These are phyloP conservation scores for Strobilomyces echinocephalus DNA, from an alignment of 768 basidiomycete genomes.

Conservation along the genomic window DNA sequence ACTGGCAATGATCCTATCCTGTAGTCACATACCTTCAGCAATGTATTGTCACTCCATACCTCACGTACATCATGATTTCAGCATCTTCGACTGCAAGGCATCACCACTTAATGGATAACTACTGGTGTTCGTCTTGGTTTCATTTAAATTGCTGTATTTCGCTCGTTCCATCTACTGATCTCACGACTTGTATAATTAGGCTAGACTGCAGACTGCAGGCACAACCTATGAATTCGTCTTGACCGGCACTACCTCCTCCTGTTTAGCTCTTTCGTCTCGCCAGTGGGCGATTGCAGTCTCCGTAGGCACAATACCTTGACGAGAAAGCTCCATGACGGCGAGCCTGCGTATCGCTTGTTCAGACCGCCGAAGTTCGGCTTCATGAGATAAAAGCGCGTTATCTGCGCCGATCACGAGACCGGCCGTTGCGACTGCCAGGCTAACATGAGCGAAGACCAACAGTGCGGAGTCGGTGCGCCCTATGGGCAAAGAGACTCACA, in stretches of 20 bases:
- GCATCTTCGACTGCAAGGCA: constrained; percentile 6
- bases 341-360: constrained; percentile 69
- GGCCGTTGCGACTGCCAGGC: constrained; percentile 47
- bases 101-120: constrained; percentile 3
- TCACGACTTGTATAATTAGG: constrained; percentile 6
- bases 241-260: constrained; percentile 5
- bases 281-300: constrained; percentile 82
- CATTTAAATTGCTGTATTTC: constrained; percentile 21
- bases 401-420: constrained; percentile 77
- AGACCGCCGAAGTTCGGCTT: constrained; percentile 56
- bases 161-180: background rate
- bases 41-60: constrained; percentile 13
- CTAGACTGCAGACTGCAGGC: too few species aligned
- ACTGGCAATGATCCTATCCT: constrained; percentile 25
- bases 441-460: background rate
- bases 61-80: constrained; percentile 11
- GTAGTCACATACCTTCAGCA: constrained; percentile 10
- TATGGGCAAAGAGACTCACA: constrained; percentile 40
- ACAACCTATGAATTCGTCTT: constrained; percentile 7
- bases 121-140: background rate
- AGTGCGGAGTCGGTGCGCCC: too few species aligned
- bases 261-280: constrained; percentile 46
- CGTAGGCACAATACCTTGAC: constrained; percentile 70
- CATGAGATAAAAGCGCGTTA: constrained; percentile 66
- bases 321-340: constrained; percentile 70